Evolutionary conservation across 176 grass and related monocot species (phyloP), one percentile per base, ranked within the genome.

Genomic region (Hyparrhenia diplandra): DNA sequence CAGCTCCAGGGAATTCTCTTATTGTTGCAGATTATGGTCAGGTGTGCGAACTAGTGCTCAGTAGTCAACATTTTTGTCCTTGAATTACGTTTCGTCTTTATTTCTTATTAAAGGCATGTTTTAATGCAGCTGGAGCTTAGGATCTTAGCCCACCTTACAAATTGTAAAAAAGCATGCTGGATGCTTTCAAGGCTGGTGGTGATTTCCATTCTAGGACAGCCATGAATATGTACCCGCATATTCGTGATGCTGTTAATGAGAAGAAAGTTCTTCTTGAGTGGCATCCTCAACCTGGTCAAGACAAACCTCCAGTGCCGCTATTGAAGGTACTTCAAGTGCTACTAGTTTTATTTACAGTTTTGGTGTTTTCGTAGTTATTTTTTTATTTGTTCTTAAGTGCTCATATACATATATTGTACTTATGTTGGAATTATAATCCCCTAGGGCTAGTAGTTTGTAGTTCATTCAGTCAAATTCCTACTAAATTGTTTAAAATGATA

Each of bases 1-100:
- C 89, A 58, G 87, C 86, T 76, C 86, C 90, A 10, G 92, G 96
- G 45, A 93, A 93, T 60, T 90, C 96, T 84, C 92, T 93, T 86
- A 81, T 99, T 70, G 96, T 99, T 84, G 96, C 96, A 86, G 96
- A 98, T 91, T 98, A 98, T 86, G 96, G 96, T 63, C 96, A 98
- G 90, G 96, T 98, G 86, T 65, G 17, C 1, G 9, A 58, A 58
- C 2, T 57, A 69, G 24, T 70, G 8, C 25, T 78, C 16, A 72
- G 4, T 45, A 65, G 51, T 9, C 55, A 58, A 24, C n/a, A 24
- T 58, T 58, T 58, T 24, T 58, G 10, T 73, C 16, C 21, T 58
- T 4, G 17, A 71, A 66, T 77, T 60, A 0, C n/a, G n/a, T 58
- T 24, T 58, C n/a, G 21, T 58, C 55, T 58, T 24, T 24, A 24